Evolutionary conservation across 2,329 filamentous ascomycete genomes (phyloP).

Genomic region (Dactylellina cionopaga): DNA sequence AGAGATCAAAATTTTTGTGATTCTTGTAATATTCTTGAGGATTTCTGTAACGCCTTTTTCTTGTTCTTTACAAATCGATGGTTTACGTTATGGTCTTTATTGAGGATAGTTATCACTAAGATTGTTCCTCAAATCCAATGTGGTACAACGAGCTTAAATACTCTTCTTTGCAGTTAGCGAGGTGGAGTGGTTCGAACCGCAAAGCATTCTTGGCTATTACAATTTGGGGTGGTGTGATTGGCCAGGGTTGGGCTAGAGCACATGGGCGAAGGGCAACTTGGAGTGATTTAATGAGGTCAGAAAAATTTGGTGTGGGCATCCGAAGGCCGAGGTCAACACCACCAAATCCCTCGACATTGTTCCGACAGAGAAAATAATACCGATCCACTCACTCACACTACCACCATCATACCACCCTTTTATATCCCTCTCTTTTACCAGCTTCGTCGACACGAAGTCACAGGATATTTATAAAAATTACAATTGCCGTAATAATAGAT

Average conservation of each 20-base stretch:
- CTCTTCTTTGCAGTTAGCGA: not conserved
- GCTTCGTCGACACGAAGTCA: conserved; percentile 25
- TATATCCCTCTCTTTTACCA: not conserved
- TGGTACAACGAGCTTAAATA: too few species aligned
- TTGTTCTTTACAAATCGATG: not conserved
- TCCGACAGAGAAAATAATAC: conserved; percentile 49
- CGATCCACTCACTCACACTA: conserved; percentile 23
- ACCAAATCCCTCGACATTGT: conserved; percentile 48
- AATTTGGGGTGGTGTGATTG: conserved; percentile 48
- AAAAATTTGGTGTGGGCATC: conserved; percentile 51
- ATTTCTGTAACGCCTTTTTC: not conserved
- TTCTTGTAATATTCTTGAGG: not conserved
- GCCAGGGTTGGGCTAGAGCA: conserved; percentile 16
- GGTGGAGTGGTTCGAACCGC: not conserved
- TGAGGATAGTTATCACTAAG: too few species aligned
- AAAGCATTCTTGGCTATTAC: conserved; percentile 31
- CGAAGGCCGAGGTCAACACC: conserved; percentile 52
- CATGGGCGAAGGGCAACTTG: conserved; percentile 30
- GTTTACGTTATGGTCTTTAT: not conserved
- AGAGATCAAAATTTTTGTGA: too few species aligned
- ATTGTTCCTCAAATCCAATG: too few species aligned
- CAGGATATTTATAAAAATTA: conserved; percentile 1
- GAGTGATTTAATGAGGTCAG: conserved; percentile 52
- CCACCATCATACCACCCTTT: conserved; percentile 29
- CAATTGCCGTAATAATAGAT: conserved; percentile 1